Base-by-base conservation (phyloP, 2,329 filamentous ascomycete genomes). In the Aspergillus oerlinghausenensis region DNA sequence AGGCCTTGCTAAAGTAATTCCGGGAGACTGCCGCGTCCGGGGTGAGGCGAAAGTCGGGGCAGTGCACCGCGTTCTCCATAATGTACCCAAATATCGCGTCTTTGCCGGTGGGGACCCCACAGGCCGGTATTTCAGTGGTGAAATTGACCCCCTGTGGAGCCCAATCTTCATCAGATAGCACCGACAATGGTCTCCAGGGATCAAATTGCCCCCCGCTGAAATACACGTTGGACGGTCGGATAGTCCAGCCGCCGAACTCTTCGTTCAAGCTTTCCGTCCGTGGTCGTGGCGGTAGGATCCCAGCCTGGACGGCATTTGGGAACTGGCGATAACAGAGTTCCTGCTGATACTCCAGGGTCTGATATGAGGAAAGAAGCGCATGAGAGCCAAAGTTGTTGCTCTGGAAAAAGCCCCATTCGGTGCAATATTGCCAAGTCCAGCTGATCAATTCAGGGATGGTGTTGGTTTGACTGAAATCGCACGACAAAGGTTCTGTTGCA, bases 401-500 rank as follows among this genome's bases (percentile, higher is more conserved):
- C 63, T 80, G 78, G 63, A 77, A 79, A 66, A 72, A 82, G 9
- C 80, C 81, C 76, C 76, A 82, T 63, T 83, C 74, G 2, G 76
- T 79, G 66, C 81, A 83, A 63, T 77, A 79, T 62, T 83, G 79
- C 78, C 79, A 82, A 0, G 69, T 75, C 79, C 79, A 82, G 51
- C 69, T 67, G 58, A 81, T 78, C 1, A 57, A 62, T 7, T 70
- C 60, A 0, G 78, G 71, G 6, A 77, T 71, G 1, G 63, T 63
- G 47, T 72, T 67, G 4, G 58, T 59, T 19, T 66, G 60, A 32
- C 75, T 67, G 29, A 81, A 61, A 29, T 75, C 63, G 60, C 79
- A 81, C 2, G 70, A 62, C 0, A 65, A 53, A 1, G 69, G 64
- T 29, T 59, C 43, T 2, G 58, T 60, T 9, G 49, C 28, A 23